Base-by-base conservation (phyloP, 2,329 filamentous ascomycete species). In the Cladorrhinum sp. region DNA sequence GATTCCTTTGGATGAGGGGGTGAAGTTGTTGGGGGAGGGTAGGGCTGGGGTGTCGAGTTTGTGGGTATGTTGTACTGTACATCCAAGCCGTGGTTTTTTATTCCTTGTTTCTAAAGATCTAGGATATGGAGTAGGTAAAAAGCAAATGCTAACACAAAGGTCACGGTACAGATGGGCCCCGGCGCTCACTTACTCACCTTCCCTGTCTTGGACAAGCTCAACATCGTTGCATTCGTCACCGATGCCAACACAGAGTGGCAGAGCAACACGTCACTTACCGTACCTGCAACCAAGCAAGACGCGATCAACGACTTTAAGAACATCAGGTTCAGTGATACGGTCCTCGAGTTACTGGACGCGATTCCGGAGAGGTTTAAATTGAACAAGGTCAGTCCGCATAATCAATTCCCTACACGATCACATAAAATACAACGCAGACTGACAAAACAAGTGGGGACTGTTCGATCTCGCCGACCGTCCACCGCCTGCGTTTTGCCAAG, bases 181-280 rank as follows among this genome's bases (percentile, higher is more conserved):
- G 73, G 79, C 56, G 80, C 80, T 0, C 86, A 88, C 67, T 69
- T 87, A 0, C 73, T 88, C n/a, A 86, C 83, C 0, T 88, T 86
- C 64, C 83, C 86, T 0, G 82, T 87, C 48, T 77, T 80, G n/a
- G 76, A 79, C 10, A 78, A 77, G 0, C 78, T 87, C 73, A 87
- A 86, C 66, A 76, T 80, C 1, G 76, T 80, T 2, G 79, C 81
- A 58, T 73, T 75, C 57, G 65, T 66, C 2, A 74, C 75, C 0
- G 69, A 72, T 20, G 52, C 65, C 0, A 64, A 68, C 3, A 67
- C 71, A 2, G 16, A 18, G 5, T 77, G 76, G 75, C 67, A 69
- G 0, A 64, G 57, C 55, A 52, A 59, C 4, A 65, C 60, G 57
- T 49, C 62, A 5, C 54, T 70, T 21, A 70, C 67, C 5, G 60